Evolutionary conservation across 2,329 filamentous ascomycete species (phyloP).

Genomic region (Stachybotrys chlorohalonatus): DNA sequence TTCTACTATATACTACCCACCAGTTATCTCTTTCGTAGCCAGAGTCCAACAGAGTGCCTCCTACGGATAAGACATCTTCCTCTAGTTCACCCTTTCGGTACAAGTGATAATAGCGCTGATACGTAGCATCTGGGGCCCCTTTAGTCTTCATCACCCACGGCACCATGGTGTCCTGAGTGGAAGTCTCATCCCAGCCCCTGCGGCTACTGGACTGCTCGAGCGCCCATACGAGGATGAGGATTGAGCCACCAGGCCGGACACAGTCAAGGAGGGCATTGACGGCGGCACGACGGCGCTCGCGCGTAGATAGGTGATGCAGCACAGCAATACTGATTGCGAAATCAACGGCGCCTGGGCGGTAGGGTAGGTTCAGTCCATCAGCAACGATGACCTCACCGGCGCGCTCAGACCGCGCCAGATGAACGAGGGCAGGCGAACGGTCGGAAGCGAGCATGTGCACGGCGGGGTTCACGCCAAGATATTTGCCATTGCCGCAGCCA

Average conservation of each 20-base stretch:
- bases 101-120: conserved; percentile 89
- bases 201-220: conserved; percentile 83
- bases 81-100: conserved; percentile 84
- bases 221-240: conserved; percentile 89
- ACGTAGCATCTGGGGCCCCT: conserved; percentile 44
- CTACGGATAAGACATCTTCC: conserved; percentile 62
- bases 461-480: conserved; percentile 67
- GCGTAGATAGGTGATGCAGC: conserved; percentile 83
- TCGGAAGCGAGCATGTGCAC: conserved; percentile 81
- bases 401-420: conserved; percentile 31
- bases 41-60: conserved; percentile 64
- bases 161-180: conserved; percentile 86
- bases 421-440: conserved; percentile 53
- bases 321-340: conserved; percentile 94
- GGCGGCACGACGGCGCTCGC: conserved; percentile 60
- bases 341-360: conserved; percentile 52
- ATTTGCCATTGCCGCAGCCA: conserved; percentile 96
- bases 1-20: conserved; percentile 64
- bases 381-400: conserved; percentile 67
- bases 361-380: conserved; percentile 76
- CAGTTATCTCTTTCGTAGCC: conserved; percentile 98
- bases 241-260: conserved; percentile 56
- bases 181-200: conserved; percentile 77
- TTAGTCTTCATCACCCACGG: conserved; percentile 69
- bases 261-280: conserved; percentile 62